Evolutionary conservation across 2,329 filamentous ascomycete genomes (phyloP), one percentile per base, ranked within the genome.

Genomic region (Pestalotiopsis sp.): DNA sequence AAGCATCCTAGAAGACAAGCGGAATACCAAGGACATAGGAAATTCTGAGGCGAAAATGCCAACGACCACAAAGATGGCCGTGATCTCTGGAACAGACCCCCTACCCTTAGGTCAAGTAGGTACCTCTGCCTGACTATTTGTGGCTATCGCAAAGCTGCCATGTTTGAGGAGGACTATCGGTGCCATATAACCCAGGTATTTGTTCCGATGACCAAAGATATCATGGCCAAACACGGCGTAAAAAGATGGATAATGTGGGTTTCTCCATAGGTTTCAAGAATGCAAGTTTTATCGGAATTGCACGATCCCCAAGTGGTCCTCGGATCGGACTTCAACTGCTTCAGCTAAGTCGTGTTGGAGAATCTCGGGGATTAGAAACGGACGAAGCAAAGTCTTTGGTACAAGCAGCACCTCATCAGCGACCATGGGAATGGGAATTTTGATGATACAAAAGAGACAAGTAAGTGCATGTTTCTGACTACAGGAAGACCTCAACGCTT

Each of bases 381-480:
- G 4, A 83, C 86, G 78, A 85, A 86, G 72, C 67, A 81, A 17
- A 84, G 87, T 72, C 82, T 83, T 3, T 85, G 76, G 76, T 87
- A 84, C 70, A 82, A 83, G 74, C 72, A 84, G 70, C 77, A 83
- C 67, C 69, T 87, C 20, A 71, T 80, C 0, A 72, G 73, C 2
- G 84, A 86, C 71, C 83, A 86, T 74, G 81, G 83, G 70, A 82
- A 86, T 74, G 81, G 83, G 70, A 82, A 83, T 2, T 86, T 86
- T 76, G 84, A 83, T 0, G 84, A 87, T 71, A 85, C 82, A 82
- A 82, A 71, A 77, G 77, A 68, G 84, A 82, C 76, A 73, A 66
- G 66, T 66, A 59, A 66, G 65, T 66, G 14, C 9, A 20, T 12
- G 27, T 12, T 25, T 60, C 14, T 7, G 58, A 27, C 7, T 60